phyloP scores from a whole-genome alignment of 1,284 basidiomycete species.

The Austropuccinia psidii region DNA sequence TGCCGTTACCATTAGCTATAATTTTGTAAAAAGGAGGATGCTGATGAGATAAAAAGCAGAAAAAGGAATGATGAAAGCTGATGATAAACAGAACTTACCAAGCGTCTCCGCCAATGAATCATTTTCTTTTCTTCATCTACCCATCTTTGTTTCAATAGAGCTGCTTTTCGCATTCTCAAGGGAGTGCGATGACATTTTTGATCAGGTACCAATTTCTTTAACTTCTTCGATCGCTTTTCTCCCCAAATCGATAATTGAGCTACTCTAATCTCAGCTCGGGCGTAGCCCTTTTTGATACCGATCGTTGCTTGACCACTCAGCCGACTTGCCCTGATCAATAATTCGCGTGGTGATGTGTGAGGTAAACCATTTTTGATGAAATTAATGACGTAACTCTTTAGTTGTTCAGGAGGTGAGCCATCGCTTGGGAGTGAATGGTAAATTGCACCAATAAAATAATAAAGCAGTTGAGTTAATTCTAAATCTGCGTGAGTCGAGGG shows the following conservation, averaged over 20 bases:
- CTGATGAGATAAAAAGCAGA: neutral
- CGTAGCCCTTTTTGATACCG: neutral
- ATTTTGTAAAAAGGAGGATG: neutral
- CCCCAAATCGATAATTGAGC: constrained; percentile 27
- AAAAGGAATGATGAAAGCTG: neutral
- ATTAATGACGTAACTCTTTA: neutral
- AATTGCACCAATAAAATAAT: constrained; percentile 19
- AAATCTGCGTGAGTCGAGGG: neutral
- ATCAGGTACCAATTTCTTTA: constrained; percentile 28
- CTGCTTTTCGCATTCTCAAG: constrained; percentile 1
- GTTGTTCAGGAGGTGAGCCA: neutral
- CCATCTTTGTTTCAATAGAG: constrained; percentile 27
- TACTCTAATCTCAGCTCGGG: constrained; percentile 19
- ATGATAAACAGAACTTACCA: neutral
- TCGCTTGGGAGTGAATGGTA: neutral
- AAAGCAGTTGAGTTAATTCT: constrained; percentile 7
- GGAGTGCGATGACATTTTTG: constrained; percentile 10
- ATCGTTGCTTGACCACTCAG: constrained; percentile 4
- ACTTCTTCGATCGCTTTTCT: neutral
- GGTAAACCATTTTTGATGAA: neutral
- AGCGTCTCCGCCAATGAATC: constrained; percentile 18
- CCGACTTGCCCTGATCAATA: constrained; percentile 8
- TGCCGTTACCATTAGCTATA: constrained; percentile 5
- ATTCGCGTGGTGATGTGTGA: constrained; percentile 6
- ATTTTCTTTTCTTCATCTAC: constrained; percentile 1